Percentiles rank a stretch among this genome's conserved stretches.
phyloP scores from a whole-genome alignment of 768 basidiomycete genomes.

The Boletellus emodensis region DNA sequence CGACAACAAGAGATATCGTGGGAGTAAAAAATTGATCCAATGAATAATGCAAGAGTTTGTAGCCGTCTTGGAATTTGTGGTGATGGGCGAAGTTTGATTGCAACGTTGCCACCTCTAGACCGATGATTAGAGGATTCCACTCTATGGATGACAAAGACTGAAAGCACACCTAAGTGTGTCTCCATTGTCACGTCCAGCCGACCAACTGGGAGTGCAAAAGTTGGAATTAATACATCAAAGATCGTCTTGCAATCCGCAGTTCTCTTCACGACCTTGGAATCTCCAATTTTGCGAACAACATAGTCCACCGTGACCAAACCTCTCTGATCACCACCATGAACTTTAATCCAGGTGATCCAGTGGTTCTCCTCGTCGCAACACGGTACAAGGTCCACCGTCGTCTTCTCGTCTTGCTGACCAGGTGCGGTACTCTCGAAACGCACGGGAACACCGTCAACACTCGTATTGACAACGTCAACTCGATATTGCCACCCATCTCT shows the following conservation, averaged over 20 bases:
- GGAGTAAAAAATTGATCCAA: constrained; percentile 59
- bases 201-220: constrained; percentile 68
- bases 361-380: constrained; percentile 55
- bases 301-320: constrained; percentile 63
- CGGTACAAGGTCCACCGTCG: constrained; percentile 33
- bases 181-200: constrained; percentile 61
- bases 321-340: constrained; percentile 49
- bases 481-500: constrained; percentile 34
- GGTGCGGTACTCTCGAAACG: constrained; percentile 50
- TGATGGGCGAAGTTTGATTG: constrained; percentile 58
- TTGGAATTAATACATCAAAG: constrained; percentile 57
- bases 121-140: constrained; percentile 25
- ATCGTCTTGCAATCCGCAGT: constrained; percentile 29
- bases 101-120: constrained; percentile 40
- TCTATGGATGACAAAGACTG: neutral
- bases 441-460: constrained; percentile 62
- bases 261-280: constrained; percentile 27
- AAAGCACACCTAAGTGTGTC: constrained; percentile 45
- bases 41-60: constrained; percentile 53
- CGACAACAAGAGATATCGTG: constrained; percentile 38
- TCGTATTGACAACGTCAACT: constrained; percentile 51
- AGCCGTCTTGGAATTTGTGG: constrained; percentile 36
- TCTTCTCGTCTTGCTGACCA: constrained; percentile 33
- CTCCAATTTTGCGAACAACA: constrained; percentile 41
- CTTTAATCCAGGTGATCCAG: constrained; percentile 64